Base-by-base conservation (phyloP, 2,329 filamentous ascomycete species). In the Phyllosticta ampelicida region DNA sequence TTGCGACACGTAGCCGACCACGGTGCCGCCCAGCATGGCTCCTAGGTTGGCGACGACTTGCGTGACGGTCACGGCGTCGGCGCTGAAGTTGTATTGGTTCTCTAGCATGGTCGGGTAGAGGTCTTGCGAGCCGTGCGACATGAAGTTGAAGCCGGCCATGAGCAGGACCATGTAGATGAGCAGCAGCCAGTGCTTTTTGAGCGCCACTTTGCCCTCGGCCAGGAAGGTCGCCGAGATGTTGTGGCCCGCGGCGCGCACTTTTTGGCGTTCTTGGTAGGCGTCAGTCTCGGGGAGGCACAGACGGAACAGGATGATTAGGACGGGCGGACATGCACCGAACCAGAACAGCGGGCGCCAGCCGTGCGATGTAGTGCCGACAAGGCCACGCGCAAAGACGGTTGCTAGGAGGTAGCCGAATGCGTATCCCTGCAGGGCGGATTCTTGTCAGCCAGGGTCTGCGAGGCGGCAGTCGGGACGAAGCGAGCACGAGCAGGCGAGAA, bases 141-240 rank as follows among this genome's bases (percentile, higher is more conserved):
- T 90, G 68, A 94, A 95, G 74, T 95, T 95, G 77, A 95, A 94
- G 3, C 89, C 89, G 1, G 89, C 86, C 89, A 95, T 95, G 48
- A 95, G 77, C 19, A 95, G 76, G 6, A 95, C 88, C 59, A 95
- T 77, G 73, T 96, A 96, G 36, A 84, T 75, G 58, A 96, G 77
- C 2, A 95, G 72, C 13, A 89, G 63, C 90, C 90, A 95, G 71
- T 95, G 89, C 10, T 83, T 81, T 71, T 83, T 86, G 28, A 95
- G 67, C 0, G 89, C 90, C 0, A 91, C 82, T 65, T 87, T 88
- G 61, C 87, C 89, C 72, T 95, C 89, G 0, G 79, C 74, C 23
- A 92, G 56, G 68, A 95, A 94, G 0, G 86, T 83, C 51, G 79
- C 78, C 9, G 82, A 81, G 13, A 86, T 78, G 63, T 80, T 83